Conservation (phyloP, 345 rosid species). For the Arabidopsis thaliana region DNA sequence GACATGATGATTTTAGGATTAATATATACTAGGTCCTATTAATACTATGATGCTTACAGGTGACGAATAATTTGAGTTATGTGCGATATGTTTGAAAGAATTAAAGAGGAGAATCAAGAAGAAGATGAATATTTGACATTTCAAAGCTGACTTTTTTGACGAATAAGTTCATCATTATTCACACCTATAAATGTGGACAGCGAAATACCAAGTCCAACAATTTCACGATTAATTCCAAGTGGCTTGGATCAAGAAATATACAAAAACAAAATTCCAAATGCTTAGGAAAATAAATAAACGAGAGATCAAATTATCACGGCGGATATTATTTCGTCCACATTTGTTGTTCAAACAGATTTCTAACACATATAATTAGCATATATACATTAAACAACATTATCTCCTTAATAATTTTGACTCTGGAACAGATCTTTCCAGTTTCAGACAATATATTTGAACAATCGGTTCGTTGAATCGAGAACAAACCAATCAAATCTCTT, state of each 20-base stretch:
- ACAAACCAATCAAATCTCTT: background rate
- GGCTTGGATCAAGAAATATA: background rate
- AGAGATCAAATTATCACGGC: background rate
- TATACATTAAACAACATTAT: background rate
- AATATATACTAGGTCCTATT: background rate
- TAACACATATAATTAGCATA: background rate
- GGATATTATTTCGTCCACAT: background rate
- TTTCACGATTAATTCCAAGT: slow-evolving; percentile 17
- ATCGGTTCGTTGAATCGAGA: slow-evolving; percentile 3
- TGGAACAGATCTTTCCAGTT: background rate
- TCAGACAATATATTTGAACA: slow-evolving; percentile 20
- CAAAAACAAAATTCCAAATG: background rate
- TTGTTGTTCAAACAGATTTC: background rate
- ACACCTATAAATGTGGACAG: slow-evolving; percentile 12
- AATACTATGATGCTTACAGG: background rate
- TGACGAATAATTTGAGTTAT: slow-evolving; percentile 6
- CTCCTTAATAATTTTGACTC: slow-evolving; percentile 15
- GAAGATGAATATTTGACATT: slow-evolving; percentile 21
- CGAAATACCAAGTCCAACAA: background rate
- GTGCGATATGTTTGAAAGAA: background rate
- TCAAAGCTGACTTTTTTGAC: slow-evolving; percentile 34
- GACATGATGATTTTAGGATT: background rate
- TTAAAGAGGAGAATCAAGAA: background rate
- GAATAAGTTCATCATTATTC: slow-evolving; percentile 8
- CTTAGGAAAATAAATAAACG: background rate